phyloP scores from a whole-genome alignment of 1,284 basidiomycete genomes.

The Malassezia caprae region DNA sequence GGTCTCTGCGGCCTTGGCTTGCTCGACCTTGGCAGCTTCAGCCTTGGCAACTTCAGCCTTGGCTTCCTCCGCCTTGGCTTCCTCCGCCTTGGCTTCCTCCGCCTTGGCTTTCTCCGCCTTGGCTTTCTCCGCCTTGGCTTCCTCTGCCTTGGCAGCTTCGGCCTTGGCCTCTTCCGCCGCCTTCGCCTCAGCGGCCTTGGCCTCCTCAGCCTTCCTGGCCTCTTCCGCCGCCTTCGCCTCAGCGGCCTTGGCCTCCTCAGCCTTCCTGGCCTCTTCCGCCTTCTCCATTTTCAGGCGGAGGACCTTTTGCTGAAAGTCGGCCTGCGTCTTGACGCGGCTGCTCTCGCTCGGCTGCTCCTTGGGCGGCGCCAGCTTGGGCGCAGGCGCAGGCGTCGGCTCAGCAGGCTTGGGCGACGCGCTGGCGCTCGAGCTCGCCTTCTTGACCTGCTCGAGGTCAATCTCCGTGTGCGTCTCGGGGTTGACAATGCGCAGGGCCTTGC shows the following conservation, averaged over 20 bases:
- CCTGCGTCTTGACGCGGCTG: conserved; percentile 38
- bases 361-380: conserved; percentile 13
- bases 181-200: conserved; percentile 18
- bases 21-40: not conserved
- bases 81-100: conserved; percentile 8
- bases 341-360: conserved; percentile 20
- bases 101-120: conserved; percentile 26
- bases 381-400: not conserved
- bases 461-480: conserved; percentile 46
- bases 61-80: conserved; percentile 9
- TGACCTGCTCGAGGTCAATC: conserved; percentile 35
- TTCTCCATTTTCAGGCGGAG: conserved; percentile 18
- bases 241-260: conserved; percentile 22
- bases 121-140: conserved; percentile 17
- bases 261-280: conserved; percentile 19
- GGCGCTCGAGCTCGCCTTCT: conserved; percentile 19
- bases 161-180: conserved; percentile 15
- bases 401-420: conserved; percentile 11
- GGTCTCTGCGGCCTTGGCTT: conserved; percentile 24
- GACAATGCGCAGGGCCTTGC: conserved; percentile 46
- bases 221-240: conserved; percentile 12
- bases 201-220: conserved; percentile 7
- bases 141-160: not conserved
- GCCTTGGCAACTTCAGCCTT: conserved; percentile 13
- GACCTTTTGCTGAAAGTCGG: conserved; percentile 36